Evolutionary conservation across 176 grass and related monocot species (phyloP).

Genomic region (Puya raimondii): DNA sequence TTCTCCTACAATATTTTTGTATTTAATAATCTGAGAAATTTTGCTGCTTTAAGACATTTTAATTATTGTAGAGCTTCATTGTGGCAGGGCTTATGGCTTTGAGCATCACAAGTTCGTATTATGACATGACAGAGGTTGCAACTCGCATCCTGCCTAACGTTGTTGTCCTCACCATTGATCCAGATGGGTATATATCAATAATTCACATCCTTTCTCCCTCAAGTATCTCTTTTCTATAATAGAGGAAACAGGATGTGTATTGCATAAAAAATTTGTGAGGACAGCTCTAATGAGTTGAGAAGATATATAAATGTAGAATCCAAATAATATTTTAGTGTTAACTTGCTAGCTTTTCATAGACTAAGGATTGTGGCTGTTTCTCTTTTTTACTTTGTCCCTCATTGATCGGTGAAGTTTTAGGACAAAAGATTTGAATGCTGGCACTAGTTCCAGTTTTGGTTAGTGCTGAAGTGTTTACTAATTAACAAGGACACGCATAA

Average conservation of each 20-base stretch:
- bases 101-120: conserved; percentile 85
- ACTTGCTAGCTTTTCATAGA: too few relatives aligned
- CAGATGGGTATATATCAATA: conserved; percentile 52
- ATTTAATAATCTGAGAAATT: neutral
- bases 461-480: too few relatives aligned
- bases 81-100: conserved; percentile 94
- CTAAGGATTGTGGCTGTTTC: neutral
- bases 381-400: neutral
- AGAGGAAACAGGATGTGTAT: conserved; percentile 1
- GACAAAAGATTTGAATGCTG: too few relatives aligned
- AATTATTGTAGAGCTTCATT: neutral
- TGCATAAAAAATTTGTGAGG: conserved; percentile 1
- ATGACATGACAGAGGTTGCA: conserved; percentile 94
- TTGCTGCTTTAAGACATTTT: neutral
- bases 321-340: too few relatives aligned
- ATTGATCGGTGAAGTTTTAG: too few relatives aligned
- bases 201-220: conserved; percentile 8
- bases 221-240: conserved; percentile 21
- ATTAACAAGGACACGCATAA: too few relatives aligned
- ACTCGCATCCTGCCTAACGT: conserved; percentile 92
- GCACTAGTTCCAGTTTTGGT: too few relatives aligned
- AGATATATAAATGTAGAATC: too few relatives aligned
- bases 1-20: neutral
- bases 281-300: neutral
- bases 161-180: conserved; percentile 88